Base-by-base conservation (phyloP, 2,329 filamentous ascomycete genomes). In the Fusarium chaquense region DNA sequence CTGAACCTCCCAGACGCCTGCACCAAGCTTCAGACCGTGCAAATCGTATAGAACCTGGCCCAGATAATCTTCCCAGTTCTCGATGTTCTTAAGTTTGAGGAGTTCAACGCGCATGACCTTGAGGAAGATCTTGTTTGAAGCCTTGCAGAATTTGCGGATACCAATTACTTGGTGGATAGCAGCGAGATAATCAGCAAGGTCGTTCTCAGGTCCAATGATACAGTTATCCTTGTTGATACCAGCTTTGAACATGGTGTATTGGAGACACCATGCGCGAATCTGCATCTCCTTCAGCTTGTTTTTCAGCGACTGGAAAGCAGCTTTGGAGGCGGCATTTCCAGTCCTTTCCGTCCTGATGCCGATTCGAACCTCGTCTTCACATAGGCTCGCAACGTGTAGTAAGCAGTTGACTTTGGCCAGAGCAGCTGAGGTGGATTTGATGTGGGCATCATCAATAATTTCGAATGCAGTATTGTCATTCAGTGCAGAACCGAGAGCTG, bases 41-140 rank as follows among this genome's bases (percentile, higher is more conserved):
- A 97, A 83, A 75, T 97, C 93, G 76, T 90, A 94, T 3, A 97
- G 84, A 1, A 97, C 90, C 76, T 97, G 94, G 10, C 91, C 91
- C 18, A 98, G 86, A 75, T 98, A 94, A 70, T 91, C 89, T 74
- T 97, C 94, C 83, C 92, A 94, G 70, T 93, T 93, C 60, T 94
- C 90, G 32, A 94, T 87, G 52, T 91, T 88, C 68, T 90, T 88
- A 72, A 95, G 85, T 50, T 89, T 89, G 28, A 97, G 84, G 46
- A 98, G 85, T 76, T 99, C 96, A 8, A 92, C 86, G 59, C 94
- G 95, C 83, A 96, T 91, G 78, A 98, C 87, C 76, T 94, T 94
- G 28, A 98, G 85, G 80, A 99, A 96, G 20, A 93, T 88, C 76
- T 96, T 95, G 76, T 94, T 93, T 1, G 93, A 93, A 5, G 88